These are phyloP conservation scores for Skeletonema tropicum DNA, from an alignment of 108 stramenopile species.

Conservation along the genomic window DNA sequence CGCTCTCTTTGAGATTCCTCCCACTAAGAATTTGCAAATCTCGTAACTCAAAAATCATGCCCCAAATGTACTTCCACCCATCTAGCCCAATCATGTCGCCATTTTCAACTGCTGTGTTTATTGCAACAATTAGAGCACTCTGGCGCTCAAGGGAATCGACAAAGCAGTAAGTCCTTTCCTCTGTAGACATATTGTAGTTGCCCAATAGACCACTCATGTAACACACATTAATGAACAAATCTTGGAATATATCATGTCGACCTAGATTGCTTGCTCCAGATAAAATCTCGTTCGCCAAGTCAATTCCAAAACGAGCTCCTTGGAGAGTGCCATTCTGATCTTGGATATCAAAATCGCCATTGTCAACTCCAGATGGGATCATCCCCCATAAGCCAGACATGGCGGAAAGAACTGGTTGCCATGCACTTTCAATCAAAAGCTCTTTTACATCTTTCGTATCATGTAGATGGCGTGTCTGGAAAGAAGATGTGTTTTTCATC, in stretches of 20 bases:
- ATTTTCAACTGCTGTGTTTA: constrained; percentile 63
- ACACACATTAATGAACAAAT: constrained; percentile 72
- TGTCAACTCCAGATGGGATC: constrained; percentile 10
- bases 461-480: neutral
- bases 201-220: constrained; percentile 68
- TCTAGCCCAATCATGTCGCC: constrained; percentile 75
- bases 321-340: constrained; percentile 56
- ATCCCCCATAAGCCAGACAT: constrained; percentile 83
- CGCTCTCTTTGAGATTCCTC: constrained; percentile 65
- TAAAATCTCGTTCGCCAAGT: constrained; percentile 77
- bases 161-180: constrained; percentile 52
- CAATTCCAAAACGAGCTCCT: constrained; percentile 84
- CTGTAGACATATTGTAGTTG: constrained; percentile 46
- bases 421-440: constrained; percentile 78
- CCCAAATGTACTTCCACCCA: constrained; percentile 80
- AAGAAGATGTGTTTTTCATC: constrained; percentile 43
- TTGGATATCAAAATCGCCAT: constrained; percentile 18
- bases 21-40: constrained; percentile 72
- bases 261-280: constrained; percentile 68
- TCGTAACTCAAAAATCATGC: constrained; percentile 80
- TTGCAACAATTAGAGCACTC: constrained; percentile 70
- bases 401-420: constrained; percentile 82
- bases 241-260: constrained; percentile 78
- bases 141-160: constrained; percentile 78
- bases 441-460: constrained; percentile 68